Evolutionary conservation across 139 green algal species (phyloP), one percentile per base, ranked within the genome.

Genomic region (Gonium pectorale): DNA sequence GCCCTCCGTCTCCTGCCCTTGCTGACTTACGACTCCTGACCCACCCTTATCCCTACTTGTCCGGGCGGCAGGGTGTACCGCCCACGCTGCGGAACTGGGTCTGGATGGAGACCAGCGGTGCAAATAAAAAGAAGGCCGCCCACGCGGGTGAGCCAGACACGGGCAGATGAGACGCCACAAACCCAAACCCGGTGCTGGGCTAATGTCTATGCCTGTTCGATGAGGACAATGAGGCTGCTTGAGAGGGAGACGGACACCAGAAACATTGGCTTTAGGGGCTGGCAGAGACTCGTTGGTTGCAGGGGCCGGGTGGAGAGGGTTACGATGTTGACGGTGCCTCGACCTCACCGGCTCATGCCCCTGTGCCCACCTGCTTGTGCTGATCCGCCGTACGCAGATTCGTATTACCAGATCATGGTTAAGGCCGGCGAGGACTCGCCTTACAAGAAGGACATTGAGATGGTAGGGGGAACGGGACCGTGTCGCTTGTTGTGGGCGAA

Each of bases 391-490:
- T 73, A 38, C 35, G 15, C 68, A 77, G 68, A 77, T 29, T 62
- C 84, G 37, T 96, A 97, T 84, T 97, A 93, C 70, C 51, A 70
- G 29, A 91, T 88, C 33, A 93, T 93, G 81, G 84, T 89, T 22
- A 68, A 87, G 19, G 81, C 89, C 21, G 92, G 90, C 27, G 75
- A 89, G 69, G 33, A 51, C 22, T 94, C 90, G 1, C 74, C 71
- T 13, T 88, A 72, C 62, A 75, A 86, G 5, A 88, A 90, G 43
- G 90, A 96, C 24, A 95, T 97, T 27, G 87, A 94, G n/a, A 77
- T 71, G 64, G 62, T 85, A 44, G n/a, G n/a, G n/a, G n/a, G n/a
- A n/a, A n/a, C n/a, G 56, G 44, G 41, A 43, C 9, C 9, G n/a
- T 68, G 5, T 40, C 41, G 62, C n/a, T n/a, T n/a, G n/a, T n/a